These are phyloP conservation scores for Venturia oleaginea DNA, from an alignment of 2,329 filamentous ascomycete genomes.

Conservation along the genomic window DNA sequence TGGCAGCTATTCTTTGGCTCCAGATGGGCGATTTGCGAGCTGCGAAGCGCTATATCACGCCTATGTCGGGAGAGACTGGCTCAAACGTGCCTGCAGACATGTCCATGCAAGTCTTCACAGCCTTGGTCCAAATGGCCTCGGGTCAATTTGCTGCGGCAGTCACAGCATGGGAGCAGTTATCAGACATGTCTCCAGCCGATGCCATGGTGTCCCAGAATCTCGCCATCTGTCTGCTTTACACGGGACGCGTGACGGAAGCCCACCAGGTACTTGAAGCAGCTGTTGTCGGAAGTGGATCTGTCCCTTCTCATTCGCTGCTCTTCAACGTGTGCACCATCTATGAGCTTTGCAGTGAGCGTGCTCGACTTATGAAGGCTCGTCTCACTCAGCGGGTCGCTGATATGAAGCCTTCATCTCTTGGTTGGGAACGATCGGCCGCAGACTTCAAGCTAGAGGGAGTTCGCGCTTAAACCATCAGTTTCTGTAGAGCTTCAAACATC, in stretches of 20 bases:
- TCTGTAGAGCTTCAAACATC: no score
- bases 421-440: conserved; percentile 61
- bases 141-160: conserved; percentile 60
- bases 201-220: conserved; percentile 74
- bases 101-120: conserved; percentile 42
- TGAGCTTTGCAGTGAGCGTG: conserved; percentile 76
- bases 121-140: conserved; percentile 70
- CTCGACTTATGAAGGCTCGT: conserved; percentile 60
- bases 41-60: conserved; percentile 43
- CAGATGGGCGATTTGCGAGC: conserved; percentile 67
- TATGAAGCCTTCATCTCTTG: conserved; percentile 45
- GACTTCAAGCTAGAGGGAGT: conserved; percentile 60
- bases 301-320: conserved; percentile 63
- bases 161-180: conserved; percentile 48
- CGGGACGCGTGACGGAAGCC: conserved; percentile 54
- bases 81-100: conserved; percentile 19
- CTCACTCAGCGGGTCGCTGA: conserved; percentile 62
- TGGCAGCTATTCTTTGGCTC: conserved; percentile 60
- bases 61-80: background rate
- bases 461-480: background rate
- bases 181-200: conserved; percentile 40
- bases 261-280: conserved; percentile 57
- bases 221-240: conserved; percentile 76
- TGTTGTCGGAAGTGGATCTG: conserved; percentile 49
- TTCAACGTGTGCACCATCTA: conserved; percentile 91